These are phyloP conservation scores for Rhododendron mucronatum DNA, from an alignment of 148 eudicot species.

Conservation along the genomic window DNA sequence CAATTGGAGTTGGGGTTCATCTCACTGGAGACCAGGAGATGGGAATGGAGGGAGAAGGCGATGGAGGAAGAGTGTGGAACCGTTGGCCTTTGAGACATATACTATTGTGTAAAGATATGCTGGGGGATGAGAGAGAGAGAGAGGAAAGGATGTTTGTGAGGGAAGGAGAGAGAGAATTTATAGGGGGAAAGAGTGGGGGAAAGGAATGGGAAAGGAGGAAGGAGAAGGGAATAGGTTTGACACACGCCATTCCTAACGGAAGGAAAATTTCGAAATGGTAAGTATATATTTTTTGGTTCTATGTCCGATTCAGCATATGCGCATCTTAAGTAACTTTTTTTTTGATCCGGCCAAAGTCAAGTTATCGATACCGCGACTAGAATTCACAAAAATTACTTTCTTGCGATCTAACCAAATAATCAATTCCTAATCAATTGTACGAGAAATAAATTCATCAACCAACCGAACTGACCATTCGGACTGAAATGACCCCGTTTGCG, in stretches of 20 bases:
- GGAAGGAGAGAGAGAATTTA: neutral
- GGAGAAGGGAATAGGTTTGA: neutral
- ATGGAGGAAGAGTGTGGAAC: constrained; percentile 35
- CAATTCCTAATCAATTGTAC: no score
- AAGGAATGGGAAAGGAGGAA: neutral
- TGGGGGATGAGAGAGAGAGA: neutral
- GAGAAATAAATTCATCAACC: no score
- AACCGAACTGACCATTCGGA: no score
- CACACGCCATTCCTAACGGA: neutral
- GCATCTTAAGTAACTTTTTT: rapidly evolving
- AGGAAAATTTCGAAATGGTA: neutral
- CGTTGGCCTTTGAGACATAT: constrained; percentile 76
- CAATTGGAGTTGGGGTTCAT: constrained; percentile 25
- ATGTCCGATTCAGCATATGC: no score
- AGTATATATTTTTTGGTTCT: no score
- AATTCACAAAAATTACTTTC: no score
- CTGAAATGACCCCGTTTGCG: no score
- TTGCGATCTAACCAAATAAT: no score
- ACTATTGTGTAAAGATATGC: neutral
- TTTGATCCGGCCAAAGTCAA: no score
- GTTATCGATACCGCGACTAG: no score
- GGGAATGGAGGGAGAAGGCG: constrained; percentile 34
- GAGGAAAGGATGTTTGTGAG: neutral
- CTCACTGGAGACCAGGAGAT: constrained; percentile 10
- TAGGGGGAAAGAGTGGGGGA: neutral